These are phyloP conservation scores for Climacium dendroides DNA, from an alignment of 225 moss, liverwort and hornwort genomes.

Conservation along the genomic window DNA sequence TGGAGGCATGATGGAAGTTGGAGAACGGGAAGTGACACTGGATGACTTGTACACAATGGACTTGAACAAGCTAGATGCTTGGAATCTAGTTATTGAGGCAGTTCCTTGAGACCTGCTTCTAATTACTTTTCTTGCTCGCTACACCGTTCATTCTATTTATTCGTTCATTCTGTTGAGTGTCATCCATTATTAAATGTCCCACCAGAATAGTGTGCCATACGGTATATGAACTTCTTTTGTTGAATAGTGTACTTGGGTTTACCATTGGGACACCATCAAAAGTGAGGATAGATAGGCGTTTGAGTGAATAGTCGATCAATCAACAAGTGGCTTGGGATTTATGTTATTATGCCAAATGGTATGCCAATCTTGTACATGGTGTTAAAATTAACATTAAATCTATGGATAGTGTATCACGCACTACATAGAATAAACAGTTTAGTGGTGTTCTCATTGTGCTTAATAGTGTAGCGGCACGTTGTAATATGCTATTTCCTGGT, in stretches of 20 bases:
- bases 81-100: constrained; percentile 73
- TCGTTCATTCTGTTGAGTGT: not conserved
- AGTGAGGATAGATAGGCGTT: not conserved
- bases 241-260: not conserved
- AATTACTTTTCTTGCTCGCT: not conserved
- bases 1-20: constrained; percentile 83
- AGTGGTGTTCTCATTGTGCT: not conserved
- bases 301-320: not conserved
- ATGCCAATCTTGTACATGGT: not conserved
- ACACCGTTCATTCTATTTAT: not conserved
- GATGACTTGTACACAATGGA: constrained; percentile 81
- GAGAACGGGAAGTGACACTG: constrained; percentile 73
- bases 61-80: constrained; percentile 76
- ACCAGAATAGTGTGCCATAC: not conserved
- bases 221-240: not conserved
- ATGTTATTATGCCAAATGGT: not conserved
- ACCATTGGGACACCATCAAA: not conserved
- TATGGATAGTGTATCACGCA: not conserved
- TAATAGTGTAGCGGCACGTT: not conserved
- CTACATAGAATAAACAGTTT: not conserved
- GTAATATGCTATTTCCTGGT: not conserved
- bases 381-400: not conserved
- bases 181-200: not conserved
- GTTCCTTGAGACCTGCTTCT: not conserved
- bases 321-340: not conserved